Evolutionary conservation across 805 yeast species (phyloP), one percentile per base, ranked within the genome.

Genomic region (Teunomyces funiuensis): DNA sequence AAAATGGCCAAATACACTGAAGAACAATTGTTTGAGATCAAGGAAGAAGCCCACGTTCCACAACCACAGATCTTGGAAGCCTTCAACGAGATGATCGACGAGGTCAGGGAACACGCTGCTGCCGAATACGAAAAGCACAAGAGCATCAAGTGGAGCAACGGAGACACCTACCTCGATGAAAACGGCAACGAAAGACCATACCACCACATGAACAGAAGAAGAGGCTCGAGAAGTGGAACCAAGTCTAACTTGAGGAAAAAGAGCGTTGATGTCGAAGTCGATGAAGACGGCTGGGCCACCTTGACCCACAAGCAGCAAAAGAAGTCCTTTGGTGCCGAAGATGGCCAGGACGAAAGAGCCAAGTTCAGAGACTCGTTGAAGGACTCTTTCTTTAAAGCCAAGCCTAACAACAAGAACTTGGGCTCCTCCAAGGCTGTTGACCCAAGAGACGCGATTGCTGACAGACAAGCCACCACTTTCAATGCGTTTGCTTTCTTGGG

Each of bases 241-340:
- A 63, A 59, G 51, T 85, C 85, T 41, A 73, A 72, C 53, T 73
- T 82, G 55, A 76, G 82, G 57, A 81, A 77, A 57, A 76, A 76
- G 64, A 71, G 69, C 52, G 74, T 67, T 42, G 69, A 71, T 36
- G 69, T 69, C 44, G 73, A 69, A 45, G 76, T 83, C 26, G 95
- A 85, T 57, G 85, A 82, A 43, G 91, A 86, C 47, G 95, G 95
- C 34, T 86, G 93, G 91, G 85, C 85, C 43, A 83, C 91, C 16
- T 65, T 76, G 48, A 66, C 73, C 39, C 40, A 69, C 71, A 36
- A 36, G 33, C 19, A 17, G 5, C 52, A 65, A 69, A 36, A 68
- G 52, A 70, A 70, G 44, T 66, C 75, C 10, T 72, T 77, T 44
- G 80, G 79, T 51, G 64, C 66, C 27, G 78, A 74, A 43, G 79